A percentile compares a stretch with the other conserved stretches of the same genome.
phyloP scores from a whole-genome alignment of 805 yeast species.

The Cyberlindnera amylophila region DNA sequence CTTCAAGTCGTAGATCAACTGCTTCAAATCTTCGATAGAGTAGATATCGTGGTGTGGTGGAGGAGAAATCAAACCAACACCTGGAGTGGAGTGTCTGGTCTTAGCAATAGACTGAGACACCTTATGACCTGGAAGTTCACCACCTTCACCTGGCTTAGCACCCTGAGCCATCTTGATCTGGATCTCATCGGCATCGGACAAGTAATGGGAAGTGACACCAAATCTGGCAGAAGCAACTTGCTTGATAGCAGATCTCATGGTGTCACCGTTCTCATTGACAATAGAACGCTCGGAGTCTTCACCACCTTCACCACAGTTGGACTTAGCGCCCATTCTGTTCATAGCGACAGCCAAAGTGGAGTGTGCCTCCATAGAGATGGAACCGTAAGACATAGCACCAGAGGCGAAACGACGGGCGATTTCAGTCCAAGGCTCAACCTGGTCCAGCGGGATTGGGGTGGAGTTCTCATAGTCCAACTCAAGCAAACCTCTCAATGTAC shows the following conservation, averaged over 20 bases:
- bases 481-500: conserved; percentile 90
- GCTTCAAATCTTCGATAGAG: conserved; percentile 96
- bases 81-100: conserved; percentile 94
- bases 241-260: conserved; percentile 98
- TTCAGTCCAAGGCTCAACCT: conserved; percentile 99
- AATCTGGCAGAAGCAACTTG: conserved; percentile 98
- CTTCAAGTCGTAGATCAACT: conserved; percentile 91
- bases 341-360: conserved; percentile 97
- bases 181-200: conserved; percentile 94
- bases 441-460: conserved; percentile 85
- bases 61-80: conserved; percentile 95
- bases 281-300: conserved; percentile 90
- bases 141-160: conserved; percentile 99
- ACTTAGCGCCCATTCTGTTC: conserved; percentile 97
- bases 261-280: conserved; percentile 82
- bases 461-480: conserved; percentile 80
- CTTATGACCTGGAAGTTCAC: conserved; percentile 64
- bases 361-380: conserved; percentile 97
- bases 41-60: conserved; percentile 99
- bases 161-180: conserved; percentile 99
- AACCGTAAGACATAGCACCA: conserved; percentile 99
- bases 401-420: conserved; percentile 95
- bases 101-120: conserved; percentile 85
- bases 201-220: conserved; percentile 93
- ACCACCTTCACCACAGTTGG: conserved; percentile 99